phyloP scores from a whole-genome alignment of 2,329 filamentous ascomycete species.

The Venturia nashicola region DNA sequence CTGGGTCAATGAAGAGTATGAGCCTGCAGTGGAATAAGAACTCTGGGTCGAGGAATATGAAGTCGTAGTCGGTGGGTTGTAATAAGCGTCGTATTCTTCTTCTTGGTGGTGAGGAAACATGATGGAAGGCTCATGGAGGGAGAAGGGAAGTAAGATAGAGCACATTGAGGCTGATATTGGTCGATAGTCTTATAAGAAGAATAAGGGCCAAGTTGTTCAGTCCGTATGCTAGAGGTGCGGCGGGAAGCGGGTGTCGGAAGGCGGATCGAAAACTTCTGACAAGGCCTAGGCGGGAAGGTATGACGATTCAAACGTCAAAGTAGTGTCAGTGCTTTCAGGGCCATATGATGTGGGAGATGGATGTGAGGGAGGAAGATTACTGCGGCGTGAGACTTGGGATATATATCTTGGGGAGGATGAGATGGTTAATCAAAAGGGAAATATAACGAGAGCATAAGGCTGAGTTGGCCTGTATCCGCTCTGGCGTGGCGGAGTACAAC shows the following conservation, averaged over 20 bases:
- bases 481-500: slow-evolving; percentile 6
- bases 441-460: slow-evolving; percentile 4
- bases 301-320: not conserved
- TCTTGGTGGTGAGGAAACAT: slow-evolving; percentile 1
- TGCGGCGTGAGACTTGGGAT: not conserved
- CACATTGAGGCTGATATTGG: not conserved
- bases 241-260: slow-evolving; percentile 1
- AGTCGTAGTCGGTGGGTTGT: not conserved
- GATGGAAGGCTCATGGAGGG: not conserved
- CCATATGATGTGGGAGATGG: not conserved
- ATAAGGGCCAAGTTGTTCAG: not conserved
- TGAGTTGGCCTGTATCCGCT: slow-evolving; percentile 5
- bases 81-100: not conserved
- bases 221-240: not conserved
- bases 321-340: not conserved
- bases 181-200: not conserved
- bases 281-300: slow-evolving; percentile 1
- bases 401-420: not conserved
- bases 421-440: not conserved
- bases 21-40: not conserved
- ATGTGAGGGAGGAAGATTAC: not conserved
- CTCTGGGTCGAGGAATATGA: not conserved
- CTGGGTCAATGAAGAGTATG: not conserved
- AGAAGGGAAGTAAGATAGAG: not conserved
- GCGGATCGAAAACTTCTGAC: not conserved